phyloP scores from a whole-genome alignment of 305 asterid species.

The Andrographis paniculata region DNA sequence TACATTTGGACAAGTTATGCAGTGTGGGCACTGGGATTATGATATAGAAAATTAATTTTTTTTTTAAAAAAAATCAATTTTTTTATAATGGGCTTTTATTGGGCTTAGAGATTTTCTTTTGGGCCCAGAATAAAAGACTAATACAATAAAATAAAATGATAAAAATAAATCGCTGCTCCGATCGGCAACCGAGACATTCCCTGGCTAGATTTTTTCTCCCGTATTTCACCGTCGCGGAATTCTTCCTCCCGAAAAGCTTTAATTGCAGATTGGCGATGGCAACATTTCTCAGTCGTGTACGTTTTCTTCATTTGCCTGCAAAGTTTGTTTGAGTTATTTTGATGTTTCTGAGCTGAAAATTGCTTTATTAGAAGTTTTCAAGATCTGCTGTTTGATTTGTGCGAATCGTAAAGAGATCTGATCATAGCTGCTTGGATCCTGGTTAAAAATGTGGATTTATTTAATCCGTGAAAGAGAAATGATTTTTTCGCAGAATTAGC shows the following conservation, averaged over 20 bases:
- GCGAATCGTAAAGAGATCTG: constrained; percentile 16
- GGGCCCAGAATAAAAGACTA: no score
- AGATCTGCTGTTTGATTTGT: constrained; percentile 12
- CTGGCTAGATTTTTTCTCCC: no score
- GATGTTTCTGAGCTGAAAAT: background rate
- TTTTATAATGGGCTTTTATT: no score
- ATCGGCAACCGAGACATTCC: no score
- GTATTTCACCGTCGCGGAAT: constrained; percentile 4
- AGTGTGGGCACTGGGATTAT: no score
- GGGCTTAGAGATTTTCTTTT: no score
- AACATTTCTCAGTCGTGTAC: constrained; percentile 33
- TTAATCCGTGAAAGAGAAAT: background rate
- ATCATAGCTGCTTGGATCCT: background rate
- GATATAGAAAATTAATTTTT: no score
- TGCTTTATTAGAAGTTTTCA: background rate
- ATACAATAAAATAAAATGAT: no score
- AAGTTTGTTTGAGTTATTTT: background rate
- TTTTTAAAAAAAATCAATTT: no score
- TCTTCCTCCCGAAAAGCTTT: constrained; percentile 13
- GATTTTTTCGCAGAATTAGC: constrained; percentile 1
- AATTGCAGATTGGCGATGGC: constrained; percentile 30
- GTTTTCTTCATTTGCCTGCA: constrained; percentile 13
- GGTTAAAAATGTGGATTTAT: background rate
- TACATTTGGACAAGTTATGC: no score
- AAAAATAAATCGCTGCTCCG: no score